Base-by-base conservation (phyloP, 73 alveolate genomes). In the Paraurostyla sp. region DNA sequence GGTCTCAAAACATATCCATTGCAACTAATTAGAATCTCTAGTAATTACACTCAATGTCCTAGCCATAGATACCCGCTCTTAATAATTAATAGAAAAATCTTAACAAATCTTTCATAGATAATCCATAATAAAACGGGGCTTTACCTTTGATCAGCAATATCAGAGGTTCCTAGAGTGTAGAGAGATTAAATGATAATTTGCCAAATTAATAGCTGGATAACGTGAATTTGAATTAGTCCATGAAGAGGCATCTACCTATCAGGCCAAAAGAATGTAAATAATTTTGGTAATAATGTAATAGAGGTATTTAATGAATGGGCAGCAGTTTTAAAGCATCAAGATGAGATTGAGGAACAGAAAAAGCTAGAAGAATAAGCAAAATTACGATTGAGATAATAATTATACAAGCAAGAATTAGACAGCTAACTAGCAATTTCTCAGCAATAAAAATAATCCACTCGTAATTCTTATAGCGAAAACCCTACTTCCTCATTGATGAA, bases 261-360 rank as follows among this genome's bases (percentile, higher is more conserved):
- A 49, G 33, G 22, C 63, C 63, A 54, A 78, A 78, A 52, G 80
- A 78, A 38, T 73, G 86, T 73, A 73, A 48, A 23, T 46, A 45
- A 45, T 73, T 45, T 4, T 3, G 2, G n/a, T 36, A 18, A 32
- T 41, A 36, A 41, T 46, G 13, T 32, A 15, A 4, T 73, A 73
- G 78, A 78, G 80, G 60, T 78, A 2, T 78, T 52, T 59, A 78
- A 78, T 54, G 89, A 78, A 36, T 78, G 89, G 89, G 89, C 80
- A 7, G 89, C 89, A 29, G 89, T 78, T 6, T 32, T 78, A 18
- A 11, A 78, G 32, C 13, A 35, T 32, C 42, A 78, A 78, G 89
- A 78, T 32, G 59, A 78, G 41, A 18, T 78, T 3, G 89, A 50
- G 6, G 62, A 52, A 54, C 27, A 51, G 40, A 78, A 54, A 45